Conservation (phyloP, 345 rosid species). For the Linum usitatissimum region DNA sequence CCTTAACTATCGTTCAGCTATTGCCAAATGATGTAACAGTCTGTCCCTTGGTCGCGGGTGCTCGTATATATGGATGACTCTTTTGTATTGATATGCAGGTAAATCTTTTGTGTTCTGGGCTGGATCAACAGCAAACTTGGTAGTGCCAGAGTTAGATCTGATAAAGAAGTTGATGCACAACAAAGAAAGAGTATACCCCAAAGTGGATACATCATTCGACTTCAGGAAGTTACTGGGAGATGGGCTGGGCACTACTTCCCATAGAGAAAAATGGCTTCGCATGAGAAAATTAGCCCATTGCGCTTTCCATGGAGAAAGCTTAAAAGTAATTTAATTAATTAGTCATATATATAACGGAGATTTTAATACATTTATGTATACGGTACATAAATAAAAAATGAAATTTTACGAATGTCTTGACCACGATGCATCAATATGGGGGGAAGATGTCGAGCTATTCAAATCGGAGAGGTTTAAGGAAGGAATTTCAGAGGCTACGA, state of each 20-base stretch:
- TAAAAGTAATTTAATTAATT: too few species aligned
- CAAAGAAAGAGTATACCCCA: background rate
- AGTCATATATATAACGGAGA: too few species aligned
- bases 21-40: background rate
- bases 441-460: background rate
- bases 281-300: background rate
- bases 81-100: background rate
- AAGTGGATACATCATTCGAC: background rate
- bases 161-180: background rate
- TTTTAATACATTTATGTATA: too few species aligned
- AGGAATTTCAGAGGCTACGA: background rate
- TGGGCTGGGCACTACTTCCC: background rate
- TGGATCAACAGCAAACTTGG: background rate
- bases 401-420: too few species aligned
- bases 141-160: background rate
- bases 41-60: background rate
- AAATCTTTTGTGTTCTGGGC: background rate
- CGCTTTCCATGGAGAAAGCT: slow-evolving; percentile 1
- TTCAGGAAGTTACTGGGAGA: background rate
- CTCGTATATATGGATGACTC: too few species aligned
- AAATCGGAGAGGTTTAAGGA: background rate
- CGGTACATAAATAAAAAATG: too few species aligned
- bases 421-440: background rate
- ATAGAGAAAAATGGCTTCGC: background rate
- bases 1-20: too few species aligned